Evolutionary conservation across 1,284 basidiomycete genomes (phyloP).

Genomic region (Austropuccinia psidii): DNA sequence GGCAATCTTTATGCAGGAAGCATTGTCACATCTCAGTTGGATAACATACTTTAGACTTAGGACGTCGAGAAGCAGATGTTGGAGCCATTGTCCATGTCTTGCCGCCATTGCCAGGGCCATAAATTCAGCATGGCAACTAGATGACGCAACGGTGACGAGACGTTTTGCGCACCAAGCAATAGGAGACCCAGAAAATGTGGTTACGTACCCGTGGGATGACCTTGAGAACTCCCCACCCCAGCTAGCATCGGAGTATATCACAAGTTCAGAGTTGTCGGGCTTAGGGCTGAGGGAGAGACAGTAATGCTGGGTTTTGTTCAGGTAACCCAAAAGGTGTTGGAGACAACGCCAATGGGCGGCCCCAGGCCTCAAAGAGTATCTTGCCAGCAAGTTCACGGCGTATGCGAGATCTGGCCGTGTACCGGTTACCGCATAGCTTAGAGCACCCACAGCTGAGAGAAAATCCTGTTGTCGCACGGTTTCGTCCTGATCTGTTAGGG

Average conservation of each 20-base stretch:
- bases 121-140: conserved; percentile 8
- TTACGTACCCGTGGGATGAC: not conserved
- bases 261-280: not conserved
- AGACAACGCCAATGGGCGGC: not conserved
- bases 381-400: not conserved
- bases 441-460: not conserved
- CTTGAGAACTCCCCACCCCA: conserved; percentile 9
- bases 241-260: not conserved
- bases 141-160: not conserved
- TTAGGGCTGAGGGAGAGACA: not conserved
- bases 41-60: too few relatives aligned
- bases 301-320: not conserved
- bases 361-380: not conserved
- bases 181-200: not conserved
- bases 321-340: not conserved
- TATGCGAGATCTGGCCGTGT: not conserved
- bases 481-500: not conserved
- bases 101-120: too few relatives aligned
- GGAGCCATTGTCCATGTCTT: too few relatives aligned
- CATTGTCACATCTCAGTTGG: not conserved
- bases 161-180: not conserved
- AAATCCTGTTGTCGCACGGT: not conserved
- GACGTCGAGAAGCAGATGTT: too few relatives aligned
- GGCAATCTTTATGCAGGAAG: not conserved
- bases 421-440: not conserved